Evolutionary conservation across 805 yeast species (phyloP), one percentile per base, ranked within the genome.

Genomic region (Starmera quercuum): DNA sequence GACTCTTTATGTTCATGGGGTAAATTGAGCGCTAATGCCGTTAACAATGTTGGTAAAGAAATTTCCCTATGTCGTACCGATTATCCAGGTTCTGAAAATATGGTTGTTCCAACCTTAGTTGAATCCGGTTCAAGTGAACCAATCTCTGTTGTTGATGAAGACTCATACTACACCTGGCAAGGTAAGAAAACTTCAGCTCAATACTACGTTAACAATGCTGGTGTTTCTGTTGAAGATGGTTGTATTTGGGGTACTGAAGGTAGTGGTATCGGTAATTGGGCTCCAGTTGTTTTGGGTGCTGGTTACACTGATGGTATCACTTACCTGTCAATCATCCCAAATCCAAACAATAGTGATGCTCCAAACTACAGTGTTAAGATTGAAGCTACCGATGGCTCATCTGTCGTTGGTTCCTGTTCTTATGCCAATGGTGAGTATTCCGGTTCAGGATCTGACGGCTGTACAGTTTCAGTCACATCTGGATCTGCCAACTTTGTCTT

Each of bases 31-130:
- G 94, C 95, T 31, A 54, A 61, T 34, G 88, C 83, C 47, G 81
- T 70, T 38, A 75, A 77, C 51, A 68, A 83, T 48, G 63, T 84
- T 39, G 54, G 59, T 45, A 56, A 80, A 39, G 70, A 71, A 33
- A 87, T 90, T 50, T 88, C 97, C 39, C 64, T 92, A 53, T 92
- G 98, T 75, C 83, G 97, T 71, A 90, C 98, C 42, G 98, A 90
- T 62, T 90, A 90, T 76, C 98, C 98, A 56, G 98, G 98, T 68
- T 81, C 96, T 45, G 98, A 90, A 71, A 87, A 87, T 75, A 92
- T 90, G 97, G 94, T 80, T 47, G 73, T 90, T 42, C 97, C 98
- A 59, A 88, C 97, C 39, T 67, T 75, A 42, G 81, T 88, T 33
- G 59, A 58, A 20, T 82, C 82, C 38, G 95, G 95, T 51, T 51